Evolutionary conservation across 129 eudicot genomes (phyloP), one percentile per base, ranked within the genome.

Genomic region (Escallonia rubra): DNA sequence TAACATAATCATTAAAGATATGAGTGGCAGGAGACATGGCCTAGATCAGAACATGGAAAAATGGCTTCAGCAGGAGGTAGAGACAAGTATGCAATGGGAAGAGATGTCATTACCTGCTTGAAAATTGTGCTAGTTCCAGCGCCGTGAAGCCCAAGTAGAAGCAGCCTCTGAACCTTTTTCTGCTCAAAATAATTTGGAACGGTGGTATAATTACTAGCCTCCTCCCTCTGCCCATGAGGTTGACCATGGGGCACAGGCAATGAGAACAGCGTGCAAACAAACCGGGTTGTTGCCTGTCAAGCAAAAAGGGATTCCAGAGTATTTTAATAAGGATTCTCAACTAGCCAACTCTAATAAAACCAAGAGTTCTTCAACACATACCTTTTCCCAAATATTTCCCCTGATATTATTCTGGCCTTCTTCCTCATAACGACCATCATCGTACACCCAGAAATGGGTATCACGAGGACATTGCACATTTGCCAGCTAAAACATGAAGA

Each of bases 351-450:
- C 8, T 54, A 54, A 8, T 2, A 54, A 54, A 16, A 52, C 4
- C 34, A 54, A 47, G 34, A 53, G 61, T 52, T 13, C 41, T 49
- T 48, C 55, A 49, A 39, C 56, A 64, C 47, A 49, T 80, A 90
- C 99, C 99, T 94, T 94, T 75, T 94, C 94, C 99, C 99, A 94
- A 3, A 94, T 94, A 72, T 94, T 94, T 50, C 99, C 97, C 77
- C 94, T 80, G 57, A 94, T 94, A 79, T 89, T 94, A 64, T 94
- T 94, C 67, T 94, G 97, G 44, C 99, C 99, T 85, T 94, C 99
- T 71, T 94, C 99, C 86, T 94, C 99, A 74, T 94, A 94, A 46
- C 97, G 97, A 63, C 99, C 99, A 75, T 94, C 99, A 78, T 90
- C 99, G 61, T 94, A 94, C 42, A 94, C 99, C 99, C 97, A 94